phyloP scores from a whole-genome alignment of 1,284 basidiomycete genomes.

The Ustilago nuda region DNA sequence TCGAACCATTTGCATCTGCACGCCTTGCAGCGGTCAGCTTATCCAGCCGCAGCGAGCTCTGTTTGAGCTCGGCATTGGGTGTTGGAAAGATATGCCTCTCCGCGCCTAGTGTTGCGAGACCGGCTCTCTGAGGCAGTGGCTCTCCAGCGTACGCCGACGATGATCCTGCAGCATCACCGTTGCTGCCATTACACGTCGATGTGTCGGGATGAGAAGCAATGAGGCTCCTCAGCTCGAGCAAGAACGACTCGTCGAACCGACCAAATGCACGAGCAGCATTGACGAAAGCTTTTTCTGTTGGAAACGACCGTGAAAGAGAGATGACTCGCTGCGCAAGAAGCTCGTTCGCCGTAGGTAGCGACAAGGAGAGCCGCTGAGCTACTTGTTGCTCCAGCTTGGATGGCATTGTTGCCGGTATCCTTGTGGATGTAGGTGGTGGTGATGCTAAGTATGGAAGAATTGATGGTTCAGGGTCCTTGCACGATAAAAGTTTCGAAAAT shows the following conservation, averaged over 20 bases:
- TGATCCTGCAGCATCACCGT: slow-evolving; percentile 29
- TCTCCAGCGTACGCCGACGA: slow-evolving; percentile 20
- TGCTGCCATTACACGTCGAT: slow-evolving; percentile 12
- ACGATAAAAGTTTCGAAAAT: slow-evolving; percentile 15
- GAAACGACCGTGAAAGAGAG: slow-evolving; percentile 50
- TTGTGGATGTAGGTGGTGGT: slow-evolving; percentile 2
- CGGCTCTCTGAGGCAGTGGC: slow-evolving; percentile 33
- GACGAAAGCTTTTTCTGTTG: slow-evolving; percentile 54
- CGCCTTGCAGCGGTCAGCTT: slow-evolving; percentile 85
- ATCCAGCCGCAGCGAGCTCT: slow-evolving; percentile 79
- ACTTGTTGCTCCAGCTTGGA: slow-evolving; percentile 41
- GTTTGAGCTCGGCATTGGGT: slow-evolving; percentile 76
- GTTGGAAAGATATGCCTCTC: slow-evolving; percentile 67
- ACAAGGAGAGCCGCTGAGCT: slow-evolving; percentile 33
- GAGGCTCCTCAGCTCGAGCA: slow-evolving; percentile 72
- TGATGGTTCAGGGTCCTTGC: slow-evolving; percentile 19
- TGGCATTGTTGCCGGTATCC: slow-evolving; percentile 11
- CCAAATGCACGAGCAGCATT: slow-evolving; percentile 84
- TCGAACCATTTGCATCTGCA: slow-evolving; percentile 1
- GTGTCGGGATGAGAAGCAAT: slow-evolving; percentile 37
- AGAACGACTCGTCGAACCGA: slow-evolving; percentile 79
- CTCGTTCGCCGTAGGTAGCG: slow-evolving; percentile 52
- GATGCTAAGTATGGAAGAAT: slow-evolving; percentile 3
- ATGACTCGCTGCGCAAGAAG: slow-evolving; percentile 61
- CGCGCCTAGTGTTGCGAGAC: slow-evolving; percentile 32